phyloP scores from a whole-genome alignment of 202 grass and related monocot genomes.

The Digitaria exilis region DNA sequence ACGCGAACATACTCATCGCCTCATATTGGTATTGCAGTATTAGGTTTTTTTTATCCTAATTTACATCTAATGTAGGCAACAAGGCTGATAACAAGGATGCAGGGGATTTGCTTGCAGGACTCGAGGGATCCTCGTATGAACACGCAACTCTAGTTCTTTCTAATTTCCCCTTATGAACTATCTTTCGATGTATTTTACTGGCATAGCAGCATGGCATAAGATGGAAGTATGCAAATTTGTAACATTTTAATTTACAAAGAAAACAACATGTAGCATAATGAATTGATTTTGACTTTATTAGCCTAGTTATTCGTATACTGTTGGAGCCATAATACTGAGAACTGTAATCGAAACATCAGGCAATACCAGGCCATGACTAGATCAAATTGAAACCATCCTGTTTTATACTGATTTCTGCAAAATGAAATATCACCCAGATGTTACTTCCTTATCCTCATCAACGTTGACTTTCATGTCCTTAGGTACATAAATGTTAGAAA shows the following conservation, averaged over 20 bases:
- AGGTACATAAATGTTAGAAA: not conserved
- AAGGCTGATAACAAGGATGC: constrained; percentile 86
- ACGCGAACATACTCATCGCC: constrained; percentile 27
- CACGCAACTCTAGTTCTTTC: constrained; percentile 6
- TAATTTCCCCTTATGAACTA: not conserved
- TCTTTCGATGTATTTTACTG: not conserved
- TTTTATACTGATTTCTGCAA: constrained; percentile 21
- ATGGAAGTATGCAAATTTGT: not conserved
- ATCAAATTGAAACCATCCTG: not conserved
- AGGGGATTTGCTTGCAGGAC: constrained; percentile 64
- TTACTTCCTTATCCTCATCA: not conserved
- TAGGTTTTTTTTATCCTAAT: constrained; percentile 43
- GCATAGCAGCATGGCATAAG: constrained; percentile 1
- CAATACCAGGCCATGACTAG: not conserved
- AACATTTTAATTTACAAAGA: constrained; percentile 13
- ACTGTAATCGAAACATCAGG: constrained; percentile 1
- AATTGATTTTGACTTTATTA: constrained; percentile 1
- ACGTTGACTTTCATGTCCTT: not conserved
- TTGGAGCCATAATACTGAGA: not conserved
- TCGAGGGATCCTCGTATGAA: constrained; percentile 93
- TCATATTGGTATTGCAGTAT: constrained; percentile 12
- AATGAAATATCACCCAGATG: not conserved
- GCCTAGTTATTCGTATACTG: not conserved
- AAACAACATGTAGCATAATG: constrained; percentile 14
- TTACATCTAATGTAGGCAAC: constrained; percentile 55